phyloP scores from a whole-genome alignment of 1,284 basidiomycete genomes.

The Apiotrichum mycotoxinovorans region DNA sequence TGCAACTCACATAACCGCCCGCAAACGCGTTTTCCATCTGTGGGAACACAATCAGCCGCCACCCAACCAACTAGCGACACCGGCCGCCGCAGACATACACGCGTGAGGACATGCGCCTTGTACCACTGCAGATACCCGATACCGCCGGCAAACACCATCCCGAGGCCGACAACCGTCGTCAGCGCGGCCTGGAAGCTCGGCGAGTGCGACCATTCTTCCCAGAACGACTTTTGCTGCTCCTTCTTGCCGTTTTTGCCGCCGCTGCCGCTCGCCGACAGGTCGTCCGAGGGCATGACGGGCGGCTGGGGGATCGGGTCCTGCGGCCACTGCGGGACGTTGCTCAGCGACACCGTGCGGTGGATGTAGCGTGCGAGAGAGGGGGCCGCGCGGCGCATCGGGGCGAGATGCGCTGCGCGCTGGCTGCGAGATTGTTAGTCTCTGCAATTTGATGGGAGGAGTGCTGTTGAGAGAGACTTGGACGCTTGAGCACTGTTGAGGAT shows the following conservation, averaged over 20 bases:
- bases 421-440: too few species aligned
- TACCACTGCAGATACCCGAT: slow-evolving; percentile 71
- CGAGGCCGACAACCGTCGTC: slow-evolving; percentile 46
- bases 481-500: too few species aligned
- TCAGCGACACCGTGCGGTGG: neutral
- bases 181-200: slow-evolving; percentile 47
- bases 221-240: slow-evolving; percentile 26
- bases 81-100: slow-evolving; percentile 52
- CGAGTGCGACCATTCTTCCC: slow-evolving; percentile 35
- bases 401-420: too few species aligned
- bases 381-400: too few species aligned
- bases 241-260: neutral
- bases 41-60: neutral
- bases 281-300: slow-evolving; percentile 31
- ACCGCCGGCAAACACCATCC: slow-evolving; percentile 52
- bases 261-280: slow-evolving; percentile 8
- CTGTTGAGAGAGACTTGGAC: too few species aligned
- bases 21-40: slow-evolving; percentile 47
- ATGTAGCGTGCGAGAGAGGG: neutral
- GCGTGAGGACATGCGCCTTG: slow-evolving; percentile 71
- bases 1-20: slow-evolving; percentile 36
- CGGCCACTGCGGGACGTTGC: slow-evolving; percentile 37
- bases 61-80: too few species aligned
- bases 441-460: too few species aligned
- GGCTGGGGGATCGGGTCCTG: slow-evolving; percentile 33